A percentile compares a stretch with the other conserved stretches of the same genome.
phyloP scores from a whole-genome alignment of 257 asterid species.

The Solanum etuberosum region DNA sequence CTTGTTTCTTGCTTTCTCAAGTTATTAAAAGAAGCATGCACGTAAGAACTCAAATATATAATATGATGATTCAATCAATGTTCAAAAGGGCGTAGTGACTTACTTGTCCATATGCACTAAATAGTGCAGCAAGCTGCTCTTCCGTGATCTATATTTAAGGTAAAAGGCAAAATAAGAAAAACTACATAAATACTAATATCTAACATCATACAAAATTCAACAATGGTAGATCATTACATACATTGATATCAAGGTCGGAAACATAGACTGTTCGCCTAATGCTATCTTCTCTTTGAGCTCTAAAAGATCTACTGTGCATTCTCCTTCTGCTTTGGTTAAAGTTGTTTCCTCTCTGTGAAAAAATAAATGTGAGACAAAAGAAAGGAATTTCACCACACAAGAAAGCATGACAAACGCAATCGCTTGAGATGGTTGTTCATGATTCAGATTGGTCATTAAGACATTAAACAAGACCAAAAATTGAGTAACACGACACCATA shows the following conservation, averaged over 20 bases:
- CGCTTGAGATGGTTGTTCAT: neutral
- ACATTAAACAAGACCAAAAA: neutral
- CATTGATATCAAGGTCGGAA: slow-evolving; percentile 56
- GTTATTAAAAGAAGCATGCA: neutral
- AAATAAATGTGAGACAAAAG: neutral
- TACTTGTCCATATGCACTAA: slow-evolving; percentile 82
- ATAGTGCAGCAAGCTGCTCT: slow-evolving; percentile 86
- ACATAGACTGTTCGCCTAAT: slow-evolving; percentile 67
- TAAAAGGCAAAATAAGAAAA: neutral
- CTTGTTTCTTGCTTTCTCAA: neutral
- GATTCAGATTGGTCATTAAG: neutral
- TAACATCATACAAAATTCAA: neutral
- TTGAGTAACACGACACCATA: neutral
- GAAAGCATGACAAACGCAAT: neutral
- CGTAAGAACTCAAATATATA: neutral
- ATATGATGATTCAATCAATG: neutral
- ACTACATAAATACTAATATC: slow-evolving; percentile 3
- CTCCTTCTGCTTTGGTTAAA: slow-evolving; percentile 43
- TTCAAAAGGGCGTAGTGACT: slow-evolving; percentile 13
- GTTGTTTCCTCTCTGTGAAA: slow-evolving; percentile 45
- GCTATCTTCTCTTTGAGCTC: slow-evolving; percentile 67
- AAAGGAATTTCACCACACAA: neutral
- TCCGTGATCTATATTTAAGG: slow-evolving; percentile 52
- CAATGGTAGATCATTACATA: slow-evolving; percentile 10
- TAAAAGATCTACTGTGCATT: slow-evolving; percentile 37